A percentile compares a stretch with the other conserved stretches of the same genome.
Evolutionary conservation across 768 basidiomycete genomes (phyloP).

Genomic region (Rhizopogon rudus): DNA sequence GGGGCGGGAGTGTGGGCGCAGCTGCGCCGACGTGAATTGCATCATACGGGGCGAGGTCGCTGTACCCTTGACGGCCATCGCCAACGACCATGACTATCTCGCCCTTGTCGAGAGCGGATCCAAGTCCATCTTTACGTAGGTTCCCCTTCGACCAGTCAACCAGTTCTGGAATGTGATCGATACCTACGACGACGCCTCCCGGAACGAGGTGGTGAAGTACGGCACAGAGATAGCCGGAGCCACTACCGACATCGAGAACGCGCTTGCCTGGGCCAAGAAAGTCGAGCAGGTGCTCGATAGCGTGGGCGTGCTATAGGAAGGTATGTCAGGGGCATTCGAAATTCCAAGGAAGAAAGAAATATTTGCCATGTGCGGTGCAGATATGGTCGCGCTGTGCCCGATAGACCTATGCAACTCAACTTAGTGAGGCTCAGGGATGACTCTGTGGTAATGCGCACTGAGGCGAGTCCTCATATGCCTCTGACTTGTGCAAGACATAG

Average conservation of each 20-base stretch:
- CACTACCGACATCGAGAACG: slow-evolving; percentile 88
- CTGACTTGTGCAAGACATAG: slow-evolving; percentile 45
- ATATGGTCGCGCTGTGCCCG: slow-evolving; percentile 87
- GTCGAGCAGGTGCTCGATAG: slow-evolving; percentile 70
- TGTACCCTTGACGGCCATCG: slow-evolving; percentile 74
- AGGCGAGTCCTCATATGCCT: slow-evolving; percentile 79
- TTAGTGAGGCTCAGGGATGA: slow-evolving; percentile 12
- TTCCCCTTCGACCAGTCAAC: slow-evolving; percentile 68
- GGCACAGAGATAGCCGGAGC: slow-evolving; percentile 82
- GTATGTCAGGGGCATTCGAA: background rate
- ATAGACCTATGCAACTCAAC: slow-evolving; percentile 46
- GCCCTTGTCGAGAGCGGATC: slow-evolving; percentile 44
- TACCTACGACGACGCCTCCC: slow-evolving; percentile 70
- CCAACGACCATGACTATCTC: slow-evolving; percentile 63
- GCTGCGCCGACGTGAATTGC: slow-evolving; percentile 96
- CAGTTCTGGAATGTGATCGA: slow-evolving; percentile 86
- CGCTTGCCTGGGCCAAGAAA: slow-evolving; percentile 64
- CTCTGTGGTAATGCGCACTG: slow-evolving; percentile 39
- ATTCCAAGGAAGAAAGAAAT: background rate
- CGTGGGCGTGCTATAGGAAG: slow-evolving; percentile 72
- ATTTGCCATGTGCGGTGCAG: slow-evolving; percentile 90
- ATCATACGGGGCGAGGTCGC: slow-evolving; percentile 50
- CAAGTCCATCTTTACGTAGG: slow-evolving; percentile 60
- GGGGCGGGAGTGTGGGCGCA: slow-evolving; percentile 63
- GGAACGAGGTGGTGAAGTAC: slow-evolving; percentile 73